Percentiles rank a stretch among this genome's conserved stretches.
These are phyloP conservation scores for Pseudocercospora pini-densiflorae DNA, from an alignment of 2,329 filamentous ascomycete species.

Conservation along the genomic window DNA sequence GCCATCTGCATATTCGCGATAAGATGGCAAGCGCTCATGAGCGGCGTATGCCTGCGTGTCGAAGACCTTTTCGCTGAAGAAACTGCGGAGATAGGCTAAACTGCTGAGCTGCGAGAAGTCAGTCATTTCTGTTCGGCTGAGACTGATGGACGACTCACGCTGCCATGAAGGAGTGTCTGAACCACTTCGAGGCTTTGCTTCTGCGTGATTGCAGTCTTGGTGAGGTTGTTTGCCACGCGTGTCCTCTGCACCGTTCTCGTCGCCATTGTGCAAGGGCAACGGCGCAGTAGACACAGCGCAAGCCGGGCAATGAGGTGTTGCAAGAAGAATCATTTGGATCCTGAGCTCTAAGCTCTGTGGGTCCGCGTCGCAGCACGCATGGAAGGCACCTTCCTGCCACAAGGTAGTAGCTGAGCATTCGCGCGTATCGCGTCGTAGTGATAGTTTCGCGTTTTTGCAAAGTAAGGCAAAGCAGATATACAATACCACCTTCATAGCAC, in stretches of 20 bases:
- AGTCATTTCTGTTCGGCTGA: neutral
- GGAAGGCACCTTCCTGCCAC: neutral
- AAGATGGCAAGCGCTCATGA: conserved; percentile 32
- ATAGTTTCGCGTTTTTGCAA: neutral
- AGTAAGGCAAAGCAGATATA: neutral
- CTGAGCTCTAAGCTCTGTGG: neutral
- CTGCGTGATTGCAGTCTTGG: conserved; percentile 39
- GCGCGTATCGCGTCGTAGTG: neutral
- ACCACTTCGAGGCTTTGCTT: conserved; percentile 53
- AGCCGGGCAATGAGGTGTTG: neutral
- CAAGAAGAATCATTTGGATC: neutral
- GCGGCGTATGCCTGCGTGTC: conserved; percentile 35
- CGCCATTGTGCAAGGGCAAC: conserved; percentile 26
- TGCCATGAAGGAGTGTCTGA: conserved; percentile 54
- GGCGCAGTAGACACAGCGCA: neutral
- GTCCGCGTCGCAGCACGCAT: neutral
- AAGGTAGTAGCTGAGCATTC: neutral
- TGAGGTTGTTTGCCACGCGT: conserved; percentile 30
- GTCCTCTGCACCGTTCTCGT: conserved; percentile 31
- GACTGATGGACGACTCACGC: conserved; percentile 40
- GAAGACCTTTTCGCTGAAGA: conserved; percentile 42
- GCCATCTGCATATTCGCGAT: conserved; percentile 39
- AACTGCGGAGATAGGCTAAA: conserved; percentile 38
- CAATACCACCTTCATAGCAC: neutral
- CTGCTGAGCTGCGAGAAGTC: conserved; percentile 39